Base-by-base conservation (phyloP, 192 early-diverging fungal species). In the Podila epicladia region DNA sequence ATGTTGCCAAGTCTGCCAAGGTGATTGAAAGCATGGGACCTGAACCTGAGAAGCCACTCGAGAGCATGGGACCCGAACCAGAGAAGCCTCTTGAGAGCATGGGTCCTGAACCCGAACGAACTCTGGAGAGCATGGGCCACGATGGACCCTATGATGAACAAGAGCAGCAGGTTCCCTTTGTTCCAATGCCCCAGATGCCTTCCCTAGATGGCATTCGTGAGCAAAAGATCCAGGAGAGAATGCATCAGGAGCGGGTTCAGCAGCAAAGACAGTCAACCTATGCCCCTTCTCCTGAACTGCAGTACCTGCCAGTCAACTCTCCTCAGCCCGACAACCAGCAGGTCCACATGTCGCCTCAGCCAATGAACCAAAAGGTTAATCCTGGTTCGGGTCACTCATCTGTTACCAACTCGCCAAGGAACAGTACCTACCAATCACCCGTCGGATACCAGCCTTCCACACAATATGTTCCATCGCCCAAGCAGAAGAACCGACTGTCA, bases 41-140 rank as follows among this genome's bases (percentile, higher is more conserved):
- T 1, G 76, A 79, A 29, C 76, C 70, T 1, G 76, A 79, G 65
- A 66, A 65, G 50, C 64, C 65, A 7, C 31, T 72, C 15, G 76
- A 79, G 55, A 79, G 77, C 37, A 80, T 80, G 77, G 77, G 77
- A 31, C 38, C 65, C 8, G 77, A 80, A n/a, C 66, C 77, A 2
- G 77, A 80, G 49, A 57, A n/a, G 31, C 28, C 62, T 12, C 37
- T 67, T 9, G 77, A 80, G 71, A 80, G 77, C 35, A 78, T 78
- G 75, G 75, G 75, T 20, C 64, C 71, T 13, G 76, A 79, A 69
- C n/a, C 76, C 11, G 53, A 55, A 5, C 8, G 35, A 45, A 9
- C 32, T 28, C 13, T 37, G 9, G 31, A 61, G 59, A 32, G 59
- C 59, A 33, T 33, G 31, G 59, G 31, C 17, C 17, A 61, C 12